A percentile compares a stretch with the other conserved stretches of the same genome.
phyloP scores from a whole-genome alignment of 75 land plant species.

The Selaginella moellendorffii region DNA sequence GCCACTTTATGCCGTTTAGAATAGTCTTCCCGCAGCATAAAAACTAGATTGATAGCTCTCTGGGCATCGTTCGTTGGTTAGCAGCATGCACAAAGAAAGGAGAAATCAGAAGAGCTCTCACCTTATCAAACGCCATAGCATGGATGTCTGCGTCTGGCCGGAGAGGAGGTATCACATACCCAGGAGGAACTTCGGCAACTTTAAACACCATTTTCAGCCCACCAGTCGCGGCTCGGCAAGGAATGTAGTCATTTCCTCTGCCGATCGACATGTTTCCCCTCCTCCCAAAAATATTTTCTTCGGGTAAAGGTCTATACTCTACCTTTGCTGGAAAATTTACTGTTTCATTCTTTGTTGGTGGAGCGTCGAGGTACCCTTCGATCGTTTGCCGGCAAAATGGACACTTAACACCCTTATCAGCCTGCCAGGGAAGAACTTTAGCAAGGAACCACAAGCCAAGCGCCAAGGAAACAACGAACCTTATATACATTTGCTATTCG shows the following conservation, averaged over 20 bases:
- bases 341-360: conserved; percentile 9
- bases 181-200: conserved; percentile 19
- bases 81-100: background rate
- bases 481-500: conserved; percentile 25
- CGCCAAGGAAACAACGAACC: conserved; percentile 3
- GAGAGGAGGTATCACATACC: conserved; percentile 20
- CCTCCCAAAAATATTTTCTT: conserved; percentile 13
- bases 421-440: conserved; percentile 8
- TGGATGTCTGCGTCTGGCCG: conserved; percentile 16
- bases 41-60: conserved; percentile 23
- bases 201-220: conserved; percentile 14
- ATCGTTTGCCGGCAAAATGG: conserved; percentile 24
- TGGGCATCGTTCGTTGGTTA: conserved; percentile 6
- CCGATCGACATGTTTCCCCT: conserved; percentile 19
- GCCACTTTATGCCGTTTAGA: conserved; percentile 23
- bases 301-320: conserved; percentile 12
- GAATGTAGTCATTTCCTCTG: conserved; percentile 22
- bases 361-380: conserved; percentile 17
- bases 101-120: background rate
- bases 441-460: background rate
- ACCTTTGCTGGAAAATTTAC: conserved; percentile 10
- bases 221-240: conserved; percentile 21
- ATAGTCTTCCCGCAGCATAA: conserved; percentile 24
- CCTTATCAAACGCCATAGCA: conserved; percentile 22
- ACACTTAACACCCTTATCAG: conserved; percentile 24